Percentiles rank a stretch among this genome's conserved stretches.
phyloP scores from a whole-genome alignment of 164 flowering plant species.

The Piper betle region DNA sequence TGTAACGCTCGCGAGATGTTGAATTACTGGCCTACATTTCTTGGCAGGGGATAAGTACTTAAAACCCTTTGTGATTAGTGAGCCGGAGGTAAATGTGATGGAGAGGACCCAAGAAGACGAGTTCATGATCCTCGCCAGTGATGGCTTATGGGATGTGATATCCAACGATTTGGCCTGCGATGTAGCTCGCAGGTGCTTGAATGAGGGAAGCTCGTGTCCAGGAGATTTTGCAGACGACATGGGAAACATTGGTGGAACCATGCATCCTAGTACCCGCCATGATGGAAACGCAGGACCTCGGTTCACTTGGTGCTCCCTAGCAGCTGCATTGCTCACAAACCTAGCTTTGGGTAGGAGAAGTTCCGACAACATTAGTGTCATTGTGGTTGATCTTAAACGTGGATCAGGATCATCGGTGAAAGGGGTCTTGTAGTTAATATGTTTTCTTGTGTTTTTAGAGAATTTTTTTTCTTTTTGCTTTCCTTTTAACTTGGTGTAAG shows the following conservation, averaged over 20 bases:
- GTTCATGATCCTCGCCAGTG: conserved; percentile 52
- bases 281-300: conserved; percentile 3
- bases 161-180: conserved; percentile 34
- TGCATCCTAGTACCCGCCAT: not conserved
- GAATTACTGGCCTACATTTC: not conserved
- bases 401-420: too few species aligned
- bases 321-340: conserved; percentile 46
- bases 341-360: conserved; percentile 49
- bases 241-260: conserved; percentile 3
- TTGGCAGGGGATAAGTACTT: conserved; percentile 36
- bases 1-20: conserved; percentile 2
- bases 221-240: not conserved
- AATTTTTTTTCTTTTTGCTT: too few species aligned
- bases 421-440: too few species aligned
- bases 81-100: conserved; percentile 41
- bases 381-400: conserved; percentile 35
- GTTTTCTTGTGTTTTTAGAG: too few species aligned
- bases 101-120: conserved; percentile 35
- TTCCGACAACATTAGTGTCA: conserved; percentile 43
- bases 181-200: conserved; percentile 27
- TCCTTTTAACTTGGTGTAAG: too few species aligned
- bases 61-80: conserved; percentile 36
- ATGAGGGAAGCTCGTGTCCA: conserved; percentile 12
- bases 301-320: conserved; percentile 21
- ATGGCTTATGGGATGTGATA: conserved; percentile 62